These are phyloP conservation scores for Xylariaceae sp. DNA, from an alignment of 2,329 filamentous ascomycete genomes.

Conservation along the genomic window DNA sequence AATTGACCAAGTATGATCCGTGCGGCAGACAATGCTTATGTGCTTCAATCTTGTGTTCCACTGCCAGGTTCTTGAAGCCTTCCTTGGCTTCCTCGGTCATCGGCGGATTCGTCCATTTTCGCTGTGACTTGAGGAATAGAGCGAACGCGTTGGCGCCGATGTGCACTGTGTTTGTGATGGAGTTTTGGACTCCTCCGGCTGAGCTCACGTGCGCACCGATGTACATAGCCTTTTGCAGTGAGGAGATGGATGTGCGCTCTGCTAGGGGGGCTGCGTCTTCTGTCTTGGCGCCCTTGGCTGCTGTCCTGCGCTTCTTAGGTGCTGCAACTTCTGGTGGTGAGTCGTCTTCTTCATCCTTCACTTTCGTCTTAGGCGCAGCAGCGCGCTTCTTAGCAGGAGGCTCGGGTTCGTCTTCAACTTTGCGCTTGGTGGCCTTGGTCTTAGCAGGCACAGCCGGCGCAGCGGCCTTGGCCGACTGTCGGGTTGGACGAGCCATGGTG, in stretches of 20 bases:
- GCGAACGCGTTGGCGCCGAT: conserved; percentile 93
- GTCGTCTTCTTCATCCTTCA: conserved; percentile 24
- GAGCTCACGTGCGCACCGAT: conserved; percentile 90
- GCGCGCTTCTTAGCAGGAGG: too few relatives aligned
- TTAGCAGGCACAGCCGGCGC: too few relatives aligned
- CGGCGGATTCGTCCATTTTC: conserved; percentile 86
- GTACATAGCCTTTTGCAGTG: conserved; percentile 67
- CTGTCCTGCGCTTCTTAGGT: conserved; percentile 42
- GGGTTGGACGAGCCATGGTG: too few relatives aligned
- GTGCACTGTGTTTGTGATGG: conserved; percentile 70
- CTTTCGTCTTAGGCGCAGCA: conserved; percentile 5
- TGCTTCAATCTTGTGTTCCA: conserved; percentile 67
- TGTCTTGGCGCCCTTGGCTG: conserved; percentile 32
- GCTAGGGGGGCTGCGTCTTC: conserved; percentile 59
- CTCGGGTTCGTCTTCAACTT: conserved; percentile 18
- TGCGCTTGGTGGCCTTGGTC: conserved; percentile 33
- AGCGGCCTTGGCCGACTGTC: too few relatives aligned
- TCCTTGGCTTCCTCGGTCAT: conserved; percentile 64
- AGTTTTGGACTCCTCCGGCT: conserved; percentile 88
- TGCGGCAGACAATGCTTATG: conserved; percentile 78
- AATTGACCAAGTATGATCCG: conserved; percentile 93
- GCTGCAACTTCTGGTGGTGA: conserved; percentile 6
- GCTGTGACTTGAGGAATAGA: conserved; percentile 91
- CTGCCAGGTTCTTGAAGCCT: conserved; percentile 66
- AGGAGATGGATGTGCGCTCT: conserved; percentile 58